Evolutionary conservation across 164 flowering plant species (phyloP), one percentile per base, ranked within the genome.

Genomic region (Piper longum): DNA sequence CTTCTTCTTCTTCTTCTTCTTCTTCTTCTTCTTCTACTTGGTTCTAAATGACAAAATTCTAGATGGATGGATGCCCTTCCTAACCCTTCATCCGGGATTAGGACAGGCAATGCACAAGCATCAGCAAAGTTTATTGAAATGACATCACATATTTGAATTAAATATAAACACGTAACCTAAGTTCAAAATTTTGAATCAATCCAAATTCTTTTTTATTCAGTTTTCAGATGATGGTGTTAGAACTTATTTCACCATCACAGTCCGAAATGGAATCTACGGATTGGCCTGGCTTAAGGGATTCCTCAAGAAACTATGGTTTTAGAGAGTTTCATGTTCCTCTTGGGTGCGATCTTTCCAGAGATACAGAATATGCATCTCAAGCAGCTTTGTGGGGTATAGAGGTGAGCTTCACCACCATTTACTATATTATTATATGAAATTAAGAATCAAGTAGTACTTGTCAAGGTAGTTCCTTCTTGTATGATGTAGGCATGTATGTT

Each of bases 361-460:
- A 89, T 75, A 76, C 77, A 51, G 92, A 86, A 62, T 89, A 86
- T 80, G 96, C 97, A 70, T 81, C 87, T 70, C 88, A 89, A 80
- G 98, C 96, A 71, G 98, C 97, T 68, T 60, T 93, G 1, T 93
- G 96, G 98, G 98, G 98, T 74, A 79, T 93, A 68, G 86, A 93
- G 96, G 98, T 93, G 69, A 62, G 88, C 70, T 41, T 60, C 26
- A 63, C 40, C 69, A 41, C 18, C 57, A 6, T 61, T 66, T 45
- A 66, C 59, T 63, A 54, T 4, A 48, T 16, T 57, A 3, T 39
- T 39, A 19, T 57, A 14, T 42, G 65, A 39, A 18, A 16, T 59
- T 16, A 7, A 41, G 45, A 40, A 8, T 12, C 63, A 11, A n/a
- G 41, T 18, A 26, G 62, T 57, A 61, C 48, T 57, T 41, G 12